Percentiles rank a stretch among this genome's conserved stretches.
Conservation (phyloP, 768 basidiomycete species). For the Collybiopsis confluens region DNA sequence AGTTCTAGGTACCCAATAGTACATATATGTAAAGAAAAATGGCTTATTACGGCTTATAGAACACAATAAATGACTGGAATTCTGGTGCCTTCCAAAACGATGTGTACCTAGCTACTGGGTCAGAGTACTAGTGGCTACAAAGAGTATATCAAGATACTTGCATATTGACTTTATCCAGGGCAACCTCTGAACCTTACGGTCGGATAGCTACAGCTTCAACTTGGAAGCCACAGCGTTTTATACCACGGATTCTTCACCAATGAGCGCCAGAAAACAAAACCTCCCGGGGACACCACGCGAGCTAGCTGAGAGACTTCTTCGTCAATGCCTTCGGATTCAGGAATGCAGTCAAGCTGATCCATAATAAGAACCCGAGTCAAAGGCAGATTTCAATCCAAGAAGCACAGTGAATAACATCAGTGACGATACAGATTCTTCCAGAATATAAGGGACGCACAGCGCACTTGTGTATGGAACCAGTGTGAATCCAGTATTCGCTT, state of each 20-base stretch:
- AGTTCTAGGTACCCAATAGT: background rate
- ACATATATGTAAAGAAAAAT: background rate
- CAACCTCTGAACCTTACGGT: slow-evolving; percentile 36
- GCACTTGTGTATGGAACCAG: slow-evolving; percentile 66
- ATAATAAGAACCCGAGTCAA: slow-evolving; percentile 65
- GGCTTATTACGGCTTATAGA: too few species aligned
- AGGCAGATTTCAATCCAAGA: slow-evolving; percentile 29
- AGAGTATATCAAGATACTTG: slow-evolving; percentile 29
- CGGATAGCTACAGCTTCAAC: slow-evolving; percentile 51
- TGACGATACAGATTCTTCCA: background rate
- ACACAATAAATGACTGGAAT: too few species aligned
- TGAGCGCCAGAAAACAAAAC: slow-evolving; percentile 63
- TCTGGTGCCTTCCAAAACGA: slow-evolving; percentile 31
- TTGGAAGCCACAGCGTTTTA: slow-evolving; percentile 47
- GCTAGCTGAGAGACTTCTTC: slow-evolving; percentile 53
- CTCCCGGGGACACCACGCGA: slow-evolving; percentile 53
- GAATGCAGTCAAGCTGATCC: slow-evolving; percentile 63
- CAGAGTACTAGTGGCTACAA: background rate
- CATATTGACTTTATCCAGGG: slow-evolving; percentile 73
- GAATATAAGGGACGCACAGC: slow-evolving; percentile 13
- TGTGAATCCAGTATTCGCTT: slow-evolving; percentile 58
- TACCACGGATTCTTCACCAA: slow-evolving; percentile 68
- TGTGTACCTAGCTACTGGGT: slow-evolving; percentile 24
- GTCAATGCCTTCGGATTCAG: slow-evolving; percentile 41
- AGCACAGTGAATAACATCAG: too few species aligned